A percentile compares a stretch with the other conserved stretches of the same genome.
Conservation (phyloP, 179 eudicot species). For the Silene vulgaris region DNA sequence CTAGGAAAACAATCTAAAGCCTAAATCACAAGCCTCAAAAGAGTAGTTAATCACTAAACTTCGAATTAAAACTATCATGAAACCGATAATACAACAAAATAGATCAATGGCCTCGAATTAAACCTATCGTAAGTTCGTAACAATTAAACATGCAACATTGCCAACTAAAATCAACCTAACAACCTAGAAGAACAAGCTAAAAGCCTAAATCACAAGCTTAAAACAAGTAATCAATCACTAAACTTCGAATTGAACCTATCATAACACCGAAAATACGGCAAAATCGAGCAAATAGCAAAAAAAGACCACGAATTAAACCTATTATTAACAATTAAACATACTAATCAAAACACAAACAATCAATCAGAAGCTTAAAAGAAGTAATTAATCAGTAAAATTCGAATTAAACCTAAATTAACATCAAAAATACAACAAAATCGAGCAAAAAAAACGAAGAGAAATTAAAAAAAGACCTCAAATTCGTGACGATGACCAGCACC, state of each 20-base stretch:
- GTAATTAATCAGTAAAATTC: neutral
- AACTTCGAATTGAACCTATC: neutral
- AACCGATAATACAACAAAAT: neutral
- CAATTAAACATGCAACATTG: no score
- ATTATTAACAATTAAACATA: no score
- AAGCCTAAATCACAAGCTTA: neutral
- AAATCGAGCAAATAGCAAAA: neutral
- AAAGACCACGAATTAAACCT: neutral
- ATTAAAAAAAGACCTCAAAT: constrained; percentile 43
- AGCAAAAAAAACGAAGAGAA: no score
- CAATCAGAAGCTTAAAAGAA: neutral
- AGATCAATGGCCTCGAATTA: neutral
- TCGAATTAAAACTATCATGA: neutral
- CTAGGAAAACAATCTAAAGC: neutral
- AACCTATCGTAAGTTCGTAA: neutral
- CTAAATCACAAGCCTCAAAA: neutral
- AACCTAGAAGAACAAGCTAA: neutral
- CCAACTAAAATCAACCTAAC: no score
- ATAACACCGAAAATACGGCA: neutral
- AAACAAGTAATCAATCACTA: neutral
- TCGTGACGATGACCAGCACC: constrained; percentile 55
- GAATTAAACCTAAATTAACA: neutral
- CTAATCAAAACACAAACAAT: neutral
- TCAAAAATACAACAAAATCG: neutral
- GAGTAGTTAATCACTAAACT: neutral